These are phyloP conservation scores for Zymoseptoria ardabiliae DNA, from an alignment of 2,329 filamentous ascomycete species.

Conservation along the genomic window DNA sequence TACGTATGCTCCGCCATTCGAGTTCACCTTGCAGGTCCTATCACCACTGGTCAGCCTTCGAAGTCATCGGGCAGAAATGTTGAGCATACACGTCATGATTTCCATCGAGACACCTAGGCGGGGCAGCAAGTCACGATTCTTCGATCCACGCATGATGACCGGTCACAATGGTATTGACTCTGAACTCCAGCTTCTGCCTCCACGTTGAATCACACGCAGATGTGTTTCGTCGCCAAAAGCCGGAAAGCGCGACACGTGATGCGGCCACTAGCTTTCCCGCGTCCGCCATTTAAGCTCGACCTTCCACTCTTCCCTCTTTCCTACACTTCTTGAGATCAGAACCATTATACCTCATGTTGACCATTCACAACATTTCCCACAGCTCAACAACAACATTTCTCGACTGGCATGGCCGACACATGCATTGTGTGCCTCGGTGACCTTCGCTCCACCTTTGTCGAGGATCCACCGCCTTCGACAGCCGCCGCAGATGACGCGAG, in stretches of 20 bases:
- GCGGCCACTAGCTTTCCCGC: background rate
- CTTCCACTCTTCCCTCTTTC: conserved; percentile 11
- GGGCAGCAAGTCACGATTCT: background rate
- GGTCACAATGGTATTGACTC: background rate
- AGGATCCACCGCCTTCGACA: conserved; percentile 39
- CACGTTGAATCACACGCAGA: background rate
- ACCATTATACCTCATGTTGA: conserved; percentile 10
- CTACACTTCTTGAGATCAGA: conserved; percentile 1
- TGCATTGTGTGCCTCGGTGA: conserved; percentile 68
- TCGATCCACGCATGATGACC: background rate
- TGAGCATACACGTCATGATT: background rate
- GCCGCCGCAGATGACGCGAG: conserved; percentile 17
- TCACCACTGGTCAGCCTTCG: background rate
- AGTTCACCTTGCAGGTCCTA: background rate
- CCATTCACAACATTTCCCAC: conserved; percentile 6
- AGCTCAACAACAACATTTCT: background rate
- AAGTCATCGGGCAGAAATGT: background rate
- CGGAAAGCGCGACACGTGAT: background rate
- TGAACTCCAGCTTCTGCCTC: background rate
- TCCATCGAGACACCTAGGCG: background rate
- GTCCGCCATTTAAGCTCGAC: conserved; percentile 2
- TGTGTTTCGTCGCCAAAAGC: background rate
- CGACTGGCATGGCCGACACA: conserved; percentile 52
- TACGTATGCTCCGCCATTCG: background rate
- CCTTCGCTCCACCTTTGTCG: conserved; percentile 52